A percentile compares a stretch with the other conserved stretches of the same genome.
phyloP scores from a whole-genome alignment of 2,329 filamentous ascomycete species.

The Ophiosphaerella narmari region DNA sequence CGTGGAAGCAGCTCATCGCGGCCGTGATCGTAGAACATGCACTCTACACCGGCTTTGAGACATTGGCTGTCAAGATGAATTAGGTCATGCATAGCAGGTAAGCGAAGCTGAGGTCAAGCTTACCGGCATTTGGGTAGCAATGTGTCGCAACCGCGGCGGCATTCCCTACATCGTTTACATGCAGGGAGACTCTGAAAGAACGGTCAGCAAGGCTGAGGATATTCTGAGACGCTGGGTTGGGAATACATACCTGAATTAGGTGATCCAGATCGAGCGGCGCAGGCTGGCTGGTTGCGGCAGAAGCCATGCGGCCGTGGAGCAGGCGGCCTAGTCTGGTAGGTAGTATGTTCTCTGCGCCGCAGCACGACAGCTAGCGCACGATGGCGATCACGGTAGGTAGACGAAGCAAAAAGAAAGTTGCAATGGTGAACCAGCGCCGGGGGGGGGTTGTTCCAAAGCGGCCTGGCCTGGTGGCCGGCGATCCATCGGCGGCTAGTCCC shows the following conservation, averaged over 20 bases:
- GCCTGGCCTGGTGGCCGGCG: not conserved
- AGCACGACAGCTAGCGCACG: too few relatives aligned
- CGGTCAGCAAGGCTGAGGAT: not conserved
- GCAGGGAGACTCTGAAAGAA: constrained; percentile 34
- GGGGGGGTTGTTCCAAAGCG: too few relatives aligned
- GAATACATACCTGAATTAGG: constrained; percentile 25
- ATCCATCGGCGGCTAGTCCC: not conserved
- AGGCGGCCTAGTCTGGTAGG: too few relatives aligned
- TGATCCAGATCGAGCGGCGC: constrained; percentile 21
- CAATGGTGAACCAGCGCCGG: too few relatives aligned
- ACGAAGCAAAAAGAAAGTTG: too few relatives aligned
- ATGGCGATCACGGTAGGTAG: too few relatives aligned
- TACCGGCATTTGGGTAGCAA: constrained; percentile 43
- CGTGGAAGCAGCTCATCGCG: constrained; percentile 36
- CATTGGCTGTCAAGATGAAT: constrained; percentile 33
- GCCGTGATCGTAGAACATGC: constrained; percentile 43
- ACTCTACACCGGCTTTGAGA: constrained; percentile 42
- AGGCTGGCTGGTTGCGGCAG: constrained; percentile 3
- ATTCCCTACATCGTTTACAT: constrained; percentile 43
- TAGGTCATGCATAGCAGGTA: constrained; percentile 8
- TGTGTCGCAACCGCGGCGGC: constrained; percentile 44
- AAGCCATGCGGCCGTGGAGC: not conserved
- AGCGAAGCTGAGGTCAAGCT: not conserved
- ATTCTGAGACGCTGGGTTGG: not conserved
- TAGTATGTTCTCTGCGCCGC: too few relatives aligned